Conservation (phyloP, 2,329 filamentous ascomycete genomes). For the Pestalotiopsis sp. region DNA sequence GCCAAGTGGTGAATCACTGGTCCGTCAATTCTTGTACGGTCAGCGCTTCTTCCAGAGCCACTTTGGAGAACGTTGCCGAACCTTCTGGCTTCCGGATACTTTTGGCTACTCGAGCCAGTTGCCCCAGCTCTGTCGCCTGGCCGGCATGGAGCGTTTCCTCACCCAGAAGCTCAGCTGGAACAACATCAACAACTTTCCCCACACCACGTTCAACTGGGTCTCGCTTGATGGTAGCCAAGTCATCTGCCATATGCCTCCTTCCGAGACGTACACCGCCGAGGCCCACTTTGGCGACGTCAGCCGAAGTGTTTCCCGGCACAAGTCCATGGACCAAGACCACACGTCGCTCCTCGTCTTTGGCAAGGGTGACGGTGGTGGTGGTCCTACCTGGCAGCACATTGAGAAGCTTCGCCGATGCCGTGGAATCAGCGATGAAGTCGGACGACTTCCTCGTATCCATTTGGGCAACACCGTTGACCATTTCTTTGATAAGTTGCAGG, state of each 20-base stretch:
- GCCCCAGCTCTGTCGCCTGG: conserved; percentile 87
- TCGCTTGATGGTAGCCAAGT: conserved; percentile 94
- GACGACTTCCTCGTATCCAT: conserved; percentile 82
- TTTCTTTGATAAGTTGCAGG: conserved; percentile 85
- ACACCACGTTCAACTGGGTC: conserved; percentile 99
- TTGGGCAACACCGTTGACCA: conserved; percentile 91
- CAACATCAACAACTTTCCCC: conserved; percentile 98
- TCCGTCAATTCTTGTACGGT: conserved; percentile 92
- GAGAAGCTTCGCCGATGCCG: conserved; percentile 94
- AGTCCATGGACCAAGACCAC: conserved; percentile 91
- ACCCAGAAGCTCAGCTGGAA: conserved; percentile 99
- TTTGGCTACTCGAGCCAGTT: conserved; percentile 97
- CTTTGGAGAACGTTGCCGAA: conserved; percentile 85
- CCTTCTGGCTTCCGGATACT: conserved; percentile 97
- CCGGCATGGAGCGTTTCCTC: conserved; percentile 96
- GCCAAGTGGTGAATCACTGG: conserved; percentile 91
- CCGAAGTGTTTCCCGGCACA: conserved; percentile 88
- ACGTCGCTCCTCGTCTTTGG: conserved; percentile 93
- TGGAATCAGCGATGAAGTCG: conserved; percentile 85
- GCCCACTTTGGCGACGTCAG: conserved; percentile 94
- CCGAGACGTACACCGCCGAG: conserved; percentile 93
- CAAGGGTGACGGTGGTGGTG: conserved; percentile 94
- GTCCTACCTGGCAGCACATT: conserved; percentile 89
- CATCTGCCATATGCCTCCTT: conserved; percentile 94
- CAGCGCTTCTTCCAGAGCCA: conserved; percentile 93